Conservation (phyloP, 2,329 filamentous ascomycete genomes). For the Venturiaceae sp. region DNA sequence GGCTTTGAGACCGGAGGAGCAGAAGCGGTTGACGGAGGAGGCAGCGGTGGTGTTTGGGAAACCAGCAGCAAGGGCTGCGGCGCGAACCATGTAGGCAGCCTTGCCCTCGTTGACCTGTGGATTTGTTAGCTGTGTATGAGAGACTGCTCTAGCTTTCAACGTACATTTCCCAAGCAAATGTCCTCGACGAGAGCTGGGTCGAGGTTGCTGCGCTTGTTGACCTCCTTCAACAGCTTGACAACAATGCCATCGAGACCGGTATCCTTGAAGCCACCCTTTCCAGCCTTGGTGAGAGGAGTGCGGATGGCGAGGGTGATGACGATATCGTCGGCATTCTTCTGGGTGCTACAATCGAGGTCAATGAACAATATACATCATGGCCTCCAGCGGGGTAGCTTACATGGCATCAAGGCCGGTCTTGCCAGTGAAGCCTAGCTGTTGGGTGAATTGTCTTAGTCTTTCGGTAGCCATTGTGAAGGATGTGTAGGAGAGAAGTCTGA, state of each 20-base stretch:
- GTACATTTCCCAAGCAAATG: conserved; percentile 84
- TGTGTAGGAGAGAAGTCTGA: not conserved
- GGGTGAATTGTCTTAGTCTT: conserved; percentile 7
- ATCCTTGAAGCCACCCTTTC: conserved; percentile 93
- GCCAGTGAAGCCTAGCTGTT: conserved; percentile 5
- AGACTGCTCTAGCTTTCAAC: conserved; percentile 16
- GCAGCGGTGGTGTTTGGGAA: conserved; percentile 84
- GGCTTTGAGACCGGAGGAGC: conserved; percentile 90
- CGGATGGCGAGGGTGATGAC: conserved; percentile 90
- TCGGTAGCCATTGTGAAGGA: conserved; percentile 6
- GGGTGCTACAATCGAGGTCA: conserved; percentile 19
- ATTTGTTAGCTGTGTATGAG: conserved; percentile 16
- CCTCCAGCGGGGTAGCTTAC: conserved; percentile 4
- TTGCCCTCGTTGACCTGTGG: conserved; percentile 68
- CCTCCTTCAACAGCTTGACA: conserved; percentile 66
- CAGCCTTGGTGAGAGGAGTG: conserved; percentile 78
- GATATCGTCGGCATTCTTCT: conserved; percentile 90
- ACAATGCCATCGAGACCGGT: conserved; percentile 80
- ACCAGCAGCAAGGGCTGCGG: conserved; percentile 79
- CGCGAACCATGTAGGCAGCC: conserved; percentile 83
- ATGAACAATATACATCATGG: not conserved
- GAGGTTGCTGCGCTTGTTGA: conserved; percentile 57
- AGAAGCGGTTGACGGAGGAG: conserved; percentile 88
- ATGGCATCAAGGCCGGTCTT: conserved; percentile 6
- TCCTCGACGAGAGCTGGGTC: conserved; percentile 79